Percentiles rank a stretch among this genome's conserved stretches.
Evolutionary conservation across 2,329 filamentous ascomycete species (phyloP).

Genomic region (Colletotrichum karsti): DNA sequence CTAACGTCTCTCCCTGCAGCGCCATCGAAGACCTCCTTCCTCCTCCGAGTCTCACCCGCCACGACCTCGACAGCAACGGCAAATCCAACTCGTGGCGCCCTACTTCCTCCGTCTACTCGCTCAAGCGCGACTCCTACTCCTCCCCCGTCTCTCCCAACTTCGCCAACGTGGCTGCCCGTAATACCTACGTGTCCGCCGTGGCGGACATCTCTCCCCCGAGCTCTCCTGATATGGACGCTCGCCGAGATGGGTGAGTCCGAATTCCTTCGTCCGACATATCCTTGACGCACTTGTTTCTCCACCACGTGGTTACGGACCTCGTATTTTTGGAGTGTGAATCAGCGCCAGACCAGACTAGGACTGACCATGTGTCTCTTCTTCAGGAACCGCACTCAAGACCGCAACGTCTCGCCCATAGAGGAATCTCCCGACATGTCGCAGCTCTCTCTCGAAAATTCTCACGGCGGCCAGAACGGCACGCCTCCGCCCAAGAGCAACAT

Average conservation of each 20-base stretch:
- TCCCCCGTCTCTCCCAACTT: conserved; percentile 26
- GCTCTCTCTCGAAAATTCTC: conserved; percentile 19
- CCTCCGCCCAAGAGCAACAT: conserved; percentile 51
- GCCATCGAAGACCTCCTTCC: conserved; percentile 9
- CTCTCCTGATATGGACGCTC: conserved; percentile 57
- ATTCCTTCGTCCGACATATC: neutral
- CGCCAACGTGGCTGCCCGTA: conserved; percentile 31
- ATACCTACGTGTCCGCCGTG: conserved; percentile 21
- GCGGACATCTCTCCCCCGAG: conserved; percentile 64
- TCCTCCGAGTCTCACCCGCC: conserved; percentile 5
- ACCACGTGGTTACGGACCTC: conserved; percentile 7
- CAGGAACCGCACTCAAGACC: conserved; percentile 16
- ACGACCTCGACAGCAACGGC: neutral
- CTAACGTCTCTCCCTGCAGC: conserved; percentile 19
- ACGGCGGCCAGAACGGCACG: conserved; percentile 29
- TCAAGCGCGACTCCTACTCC: conserved; percentile 6
- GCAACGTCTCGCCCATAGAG: conserved; percentile 63
- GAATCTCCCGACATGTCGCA: conserved; percentile 49
- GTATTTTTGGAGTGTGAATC: conserved; percentile 4
- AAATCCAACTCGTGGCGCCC: conserved; percentile 23
- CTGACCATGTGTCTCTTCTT: conserved; percentile 30
- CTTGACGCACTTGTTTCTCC: conserved; percentile 16
- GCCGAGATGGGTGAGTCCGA: conserved; percentile 51
- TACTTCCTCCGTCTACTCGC: conserved; percentile 27
- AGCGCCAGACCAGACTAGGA: neutral